phyloP scores from a whole-genome alignment of 371 early-diverging fungal genomes.

The Globomyces sp. region DNA sequence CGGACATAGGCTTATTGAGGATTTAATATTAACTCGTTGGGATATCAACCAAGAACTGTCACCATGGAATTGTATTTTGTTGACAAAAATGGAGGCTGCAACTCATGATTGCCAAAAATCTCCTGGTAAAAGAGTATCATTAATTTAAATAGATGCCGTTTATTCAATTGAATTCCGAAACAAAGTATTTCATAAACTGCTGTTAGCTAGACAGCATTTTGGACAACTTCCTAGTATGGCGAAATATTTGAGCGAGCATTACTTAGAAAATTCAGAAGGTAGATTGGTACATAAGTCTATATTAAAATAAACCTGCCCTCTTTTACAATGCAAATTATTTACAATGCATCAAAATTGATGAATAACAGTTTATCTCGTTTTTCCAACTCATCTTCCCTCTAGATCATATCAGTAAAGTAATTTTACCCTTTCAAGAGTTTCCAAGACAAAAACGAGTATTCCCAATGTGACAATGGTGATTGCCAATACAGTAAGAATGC shows the following conservation, averaged over 20 bases:
- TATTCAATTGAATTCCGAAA: conserved; percentile 46
- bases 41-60: conserved; percentile 33
- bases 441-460: conserved; percentile 65
- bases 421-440: conserved; percentile 71
- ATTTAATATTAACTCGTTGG: conserved; percentile 49
- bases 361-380: conserved; percentile 68
- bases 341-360: conserved; percentile 75
- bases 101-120: conserved; percentile 40
- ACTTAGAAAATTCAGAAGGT: conserved; percentile 32
- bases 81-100: conserved; percentile 49
- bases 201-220: conserved; percentile 45
- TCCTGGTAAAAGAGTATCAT: conserved; percentile 10
- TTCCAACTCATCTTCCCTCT: conserved; percentile 76
- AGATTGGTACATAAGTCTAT: conserved; percentile 15
- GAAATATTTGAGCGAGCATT: conserved; percentile 36
- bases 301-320: neutral
- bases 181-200: conserved; percentile 44
- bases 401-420: neutral
- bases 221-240: conserved; percentile 44
- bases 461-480: conserved; percentile 64
- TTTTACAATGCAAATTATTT: no score
- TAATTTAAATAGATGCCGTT: neutral
- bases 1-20: conserved; percentile 33
- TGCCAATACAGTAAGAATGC: conserved; percentile 69
- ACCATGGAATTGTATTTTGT: conserved; percentile 54